A percentile compares a stretch with the other conserved stretches of the same genome.
These are phyloP conservation scores for Lyophyllum atratum DNA, from an alignment of 768 basidiomycete genomes.

Conservation along the genomic window DNA sequence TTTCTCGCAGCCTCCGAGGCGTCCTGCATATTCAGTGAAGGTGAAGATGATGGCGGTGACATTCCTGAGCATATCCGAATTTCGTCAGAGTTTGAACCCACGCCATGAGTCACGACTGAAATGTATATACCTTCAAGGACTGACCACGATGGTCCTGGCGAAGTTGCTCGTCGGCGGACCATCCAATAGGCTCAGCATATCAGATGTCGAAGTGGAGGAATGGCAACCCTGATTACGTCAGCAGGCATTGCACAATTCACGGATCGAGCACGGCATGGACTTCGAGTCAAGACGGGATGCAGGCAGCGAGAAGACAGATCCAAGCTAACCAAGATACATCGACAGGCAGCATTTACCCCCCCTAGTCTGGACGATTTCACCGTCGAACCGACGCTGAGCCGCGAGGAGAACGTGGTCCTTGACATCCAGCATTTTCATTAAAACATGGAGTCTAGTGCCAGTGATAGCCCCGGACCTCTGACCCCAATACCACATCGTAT, in stretches of 20 bases:
- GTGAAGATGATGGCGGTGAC: not conserved
- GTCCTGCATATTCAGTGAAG: not conserved
- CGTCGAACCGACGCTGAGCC: not conserved
- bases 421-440: not conserved
- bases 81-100: not conserved
- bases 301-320: too few species aligned
- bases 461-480: too few species aligned
- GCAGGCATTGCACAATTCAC: not conserved
- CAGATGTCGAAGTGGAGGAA: too few species aligned
- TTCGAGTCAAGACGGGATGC: not conserved
- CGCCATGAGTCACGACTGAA: not conserved
- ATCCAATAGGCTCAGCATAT: not conserved
- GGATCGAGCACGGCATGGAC: not conserved
- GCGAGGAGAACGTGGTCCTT: too few species aligned
- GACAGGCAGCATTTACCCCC: not conserved
- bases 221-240: not conserved
- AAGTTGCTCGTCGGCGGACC: not conserved
- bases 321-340: not conserved
- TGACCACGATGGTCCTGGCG: not conserved
- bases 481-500: slow-evolving; percentile 25
- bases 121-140: not conserved
- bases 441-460: not conserved
- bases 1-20: not conserved
- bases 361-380: not conserved
- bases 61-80: not conserved